Evolutionary conservation across 768 basidiomycete species (phyloP).

Genomic region (Hypsizygus marmoreus): DNA sequence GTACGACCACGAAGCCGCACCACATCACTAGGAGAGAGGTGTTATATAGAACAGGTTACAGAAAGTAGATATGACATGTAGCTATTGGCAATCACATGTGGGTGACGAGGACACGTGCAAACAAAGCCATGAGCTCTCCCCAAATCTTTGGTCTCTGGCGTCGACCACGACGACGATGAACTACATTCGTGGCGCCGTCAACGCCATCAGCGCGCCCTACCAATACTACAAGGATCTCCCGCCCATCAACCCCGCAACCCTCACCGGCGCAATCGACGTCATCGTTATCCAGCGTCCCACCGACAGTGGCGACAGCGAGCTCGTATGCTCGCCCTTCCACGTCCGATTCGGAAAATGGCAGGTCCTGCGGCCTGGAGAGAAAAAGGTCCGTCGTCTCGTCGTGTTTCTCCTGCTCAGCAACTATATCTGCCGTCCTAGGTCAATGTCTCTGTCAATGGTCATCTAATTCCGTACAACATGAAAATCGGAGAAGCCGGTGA

Average conservation of each 20-base stretch:
- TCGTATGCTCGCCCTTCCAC: constrained; percentile 94
- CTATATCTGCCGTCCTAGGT: constrained; percentile 53
- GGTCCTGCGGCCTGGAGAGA: constrained; percentile 90
- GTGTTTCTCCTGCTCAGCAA: background rate
- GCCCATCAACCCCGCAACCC: constrained; percentile 90
- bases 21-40: constrained; percentile 32
- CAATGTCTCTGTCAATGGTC: constrained; percentile 84
- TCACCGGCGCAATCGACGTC: constrained; percentile 98
- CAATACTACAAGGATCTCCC: constrained; percentile 88
- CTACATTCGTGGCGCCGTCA: constrained; percentile 85
- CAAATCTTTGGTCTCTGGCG: constrained; percentile 1
- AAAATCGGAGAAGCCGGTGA: constrained; percentile 99
- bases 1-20: constrained; percentile 59
- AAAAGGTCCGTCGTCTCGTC: constrained; percentile 57
- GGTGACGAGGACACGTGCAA: constrained; percentile 23
- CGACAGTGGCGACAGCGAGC: constrained; percentile 62
- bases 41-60: background rate
- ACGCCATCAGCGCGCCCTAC: constrained; percentile 82
- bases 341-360: constrained; percentile 98
- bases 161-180: constrained; percentile 57
- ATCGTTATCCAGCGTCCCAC: constrained; percentile 85
- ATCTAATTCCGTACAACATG: constrained; percentile 90
- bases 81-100: constrained; percentile 25
- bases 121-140: no score
- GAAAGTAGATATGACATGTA: background rate